Percentiles rank a stretch among this genome's conserved stretches.
Conservation (phyloP, 768 basidiomycete species). For the Collybiopsis confluens region DNA sequence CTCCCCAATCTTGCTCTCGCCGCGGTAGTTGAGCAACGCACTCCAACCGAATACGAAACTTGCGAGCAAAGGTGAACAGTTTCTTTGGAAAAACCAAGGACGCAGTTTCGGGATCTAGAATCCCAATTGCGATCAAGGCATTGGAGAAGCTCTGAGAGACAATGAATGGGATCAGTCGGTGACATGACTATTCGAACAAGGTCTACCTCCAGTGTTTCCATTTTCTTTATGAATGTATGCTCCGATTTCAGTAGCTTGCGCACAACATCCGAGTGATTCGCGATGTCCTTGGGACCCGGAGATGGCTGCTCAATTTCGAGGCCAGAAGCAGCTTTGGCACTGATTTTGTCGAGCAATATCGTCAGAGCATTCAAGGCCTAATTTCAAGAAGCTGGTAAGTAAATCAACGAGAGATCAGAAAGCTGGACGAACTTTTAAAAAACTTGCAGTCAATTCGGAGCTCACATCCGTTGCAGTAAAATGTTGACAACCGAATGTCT, state of each 20-base stretch:
- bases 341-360: not conserved
- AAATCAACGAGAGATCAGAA: not conserved
- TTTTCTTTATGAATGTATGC: not conserved
- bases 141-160: not conserved
- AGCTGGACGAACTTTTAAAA: no score
- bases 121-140: not conserved
- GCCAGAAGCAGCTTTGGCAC: not conserved
- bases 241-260: not conserved
- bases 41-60: conserved; percentile 7
- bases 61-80: conserved; percentile 8
- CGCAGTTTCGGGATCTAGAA: not conserved
- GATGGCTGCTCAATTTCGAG: no score
- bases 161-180: not conserved
- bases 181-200: not conserved
- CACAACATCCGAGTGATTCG: not conserved
- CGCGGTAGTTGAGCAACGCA: conserved; percentile 2
- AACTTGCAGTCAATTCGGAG: not conserved
- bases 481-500: not conserved
- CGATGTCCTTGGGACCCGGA: not conserved
- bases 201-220: conserved; percentile 6
- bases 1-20: conserved; percentile 10
- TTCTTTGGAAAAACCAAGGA: conserved; percentile 7
- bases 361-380: conserved; percentile 4
- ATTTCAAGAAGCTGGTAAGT: not conserved
- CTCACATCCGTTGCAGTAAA: conserved; percentile 2